Evolutionary conservation across 2,329 filamentous ascomycete genomes (phyloP).

Genomic region (Exophiala aquamarina): DNA sequence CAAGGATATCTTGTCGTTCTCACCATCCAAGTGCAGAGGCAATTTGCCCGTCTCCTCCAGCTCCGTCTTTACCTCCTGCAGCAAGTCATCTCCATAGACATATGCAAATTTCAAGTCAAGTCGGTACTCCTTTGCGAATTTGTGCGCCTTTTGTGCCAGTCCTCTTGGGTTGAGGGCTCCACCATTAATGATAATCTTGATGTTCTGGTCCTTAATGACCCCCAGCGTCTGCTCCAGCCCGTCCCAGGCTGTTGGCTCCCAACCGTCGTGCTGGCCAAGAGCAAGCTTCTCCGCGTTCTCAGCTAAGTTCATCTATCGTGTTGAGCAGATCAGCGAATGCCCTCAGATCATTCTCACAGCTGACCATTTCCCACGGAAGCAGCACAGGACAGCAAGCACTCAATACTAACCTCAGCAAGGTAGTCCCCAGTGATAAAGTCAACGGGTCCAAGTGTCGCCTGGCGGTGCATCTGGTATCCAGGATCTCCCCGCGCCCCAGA

Average conservation of each 20-base stretch:
- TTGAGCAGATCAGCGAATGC: too few relatives aligned
- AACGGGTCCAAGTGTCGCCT: conserved; percentile 37
- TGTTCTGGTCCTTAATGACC: conserved; percentile 47
- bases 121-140: conserved; percentile 36
- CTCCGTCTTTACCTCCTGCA: conserved; percentile 34
- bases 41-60: conserved; percentile 35
- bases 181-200: conserved; percentile 59
- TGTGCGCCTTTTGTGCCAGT: conserved; percentile 44
- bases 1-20: conserved; percentile 38
- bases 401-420: conserved; percentile 41
- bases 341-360: too few relatives aligned
- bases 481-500: conserved; percentile 37
- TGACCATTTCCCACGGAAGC: too few relatives aligned
- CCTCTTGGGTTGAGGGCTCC: conserved; percentile 56
- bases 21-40: conserved; percentile 43
- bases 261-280: conserved; percentile 43
- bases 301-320: conserved; percentile 39
- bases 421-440: conserved; percentile 58
- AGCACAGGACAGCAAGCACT: too few relatives aligned
- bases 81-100: conserved; percentile 48
- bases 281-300: conserved; percentile 45
- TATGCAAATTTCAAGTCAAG: conserved; percentile 46
- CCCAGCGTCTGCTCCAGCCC: conserved; percentile 48
- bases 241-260: conserved; percentile 50
- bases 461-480: conserved; percentile 38